Evolutionary conservation across 345 rosid species (phyloP).

Genomic region (Eucalyptus polyanthemos): DNA sequence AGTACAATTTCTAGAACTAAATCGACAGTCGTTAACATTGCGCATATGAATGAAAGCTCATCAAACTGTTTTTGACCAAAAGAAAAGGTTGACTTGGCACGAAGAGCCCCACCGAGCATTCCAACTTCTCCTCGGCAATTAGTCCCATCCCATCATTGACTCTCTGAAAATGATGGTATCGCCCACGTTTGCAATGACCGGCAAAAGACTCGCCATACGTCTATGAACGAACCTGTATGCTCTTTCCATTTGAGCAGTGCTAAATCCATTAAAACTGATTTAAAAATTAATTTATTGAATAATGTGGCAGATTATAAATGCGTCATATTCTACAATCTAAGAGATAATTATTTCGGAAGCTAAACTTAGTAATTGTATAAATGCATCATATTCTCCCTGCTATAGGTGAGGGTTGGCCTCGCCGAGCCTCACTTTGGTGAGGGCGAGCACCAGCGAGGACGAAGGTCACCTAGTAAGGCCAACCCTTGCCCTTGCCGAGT

Average conservation of each 20-base stretch:
- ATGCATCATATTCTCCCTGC: not conserved
- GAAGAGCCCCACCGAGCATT: not conserved
- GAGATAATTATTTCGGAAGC: not conserved
- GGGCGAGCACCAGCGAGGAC: accelerated
- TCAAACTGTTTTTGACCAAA: not conserved
- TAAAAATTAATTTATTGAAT: not conserved
- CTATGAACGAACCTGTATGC: not conserved
- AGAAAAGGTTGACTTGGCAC: not conserved
- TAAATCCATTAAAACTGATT: not conserved
- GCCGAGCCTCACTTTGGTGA: not conserved
- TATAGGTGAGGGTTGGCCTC: not conserved
- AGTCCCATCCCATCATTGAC: not conserved
- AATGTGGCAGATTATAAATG: not conserved
- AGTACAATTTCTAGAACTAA: not conserved
- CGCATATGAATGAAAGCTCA: not conserved
- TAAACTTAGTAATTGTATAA: not conserved
- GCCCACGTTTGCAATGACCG: not conserved
- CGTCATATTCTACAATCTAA: not conserved
- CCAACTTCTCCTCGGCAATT: not conserved
- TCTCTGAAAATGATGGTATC: not conserved
- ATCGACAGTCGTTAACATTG: not conserved
- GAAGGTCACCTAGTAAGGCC: accelerated
- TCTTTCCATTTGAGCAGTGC: not conserved
- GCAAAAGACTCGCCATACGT: not conserved
- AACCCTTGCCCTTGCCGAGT: too few species aligned